A percentile compares a stretch with the other conserved stretches of the same genome.
Evolutionary conservation across 169 alveolate species (phyloP).

Genomic region (Plasmodium vinckei): DNA sequence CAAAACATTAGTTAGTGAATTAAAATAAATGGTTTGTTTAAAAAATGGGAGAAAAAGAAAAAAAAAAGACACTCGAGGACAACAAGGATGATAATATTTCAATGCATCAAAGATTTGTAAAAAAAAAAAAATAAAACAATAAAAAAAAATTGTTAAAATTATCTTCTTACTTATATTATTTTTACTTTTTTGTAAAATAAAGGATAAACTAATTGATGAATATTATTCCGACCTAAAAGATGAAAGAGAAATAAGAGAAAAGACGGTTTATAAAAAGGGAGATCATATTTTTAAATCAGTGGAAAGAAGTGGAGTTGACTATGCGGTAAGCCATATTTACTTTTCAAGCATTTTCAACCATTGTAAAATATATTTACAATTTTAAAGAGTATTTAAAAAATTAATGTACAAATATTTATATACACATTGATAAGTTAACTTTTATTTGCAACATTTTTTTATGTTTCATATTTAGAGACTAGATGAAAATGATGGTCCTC

Average conservation of each 20-base stretch:
- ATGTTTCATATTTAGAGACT: slow-evolving; percentile 21
- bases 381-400: background rate
- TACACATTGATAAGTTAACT: too few species aligned
- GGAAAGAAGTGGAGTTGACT: slow-evolving; percentile 38
- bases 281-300: slow-evolving; percentile 57
- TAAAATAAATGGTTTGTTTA: too few species aligned
- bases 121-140: slow-evolving; percentile 4
- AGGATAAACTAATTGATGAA: slow-evolving; percentile 63
- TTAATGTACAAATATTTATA: background rate
- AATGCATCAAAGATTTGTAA: slow-evolving; percentile 62
- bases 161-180: background rate
- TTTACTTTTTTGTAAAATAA: background rate
- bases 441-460: background rate
- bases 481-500: slow-evolving; percentile 68
- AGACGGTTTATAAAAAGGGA: slow-evolving; percentile 2
- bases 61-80: slow-evolving; percentile 2
- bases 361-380: background rate
- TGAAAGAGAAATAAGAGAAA: background rate
- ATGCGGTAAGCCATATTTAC: slow-evolving; percentile 16
- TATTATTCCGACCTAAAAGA: slow-evolving; percentile 63
- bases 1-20: too few species aligned
- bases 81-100: slow-evolving; percentile 27
- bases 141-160: background rate
- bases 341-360: too few species aligned
- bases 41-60: slow-evolving; percentile 8